These are phyloP conservation scores for Chamaecyparis obtusa DNA, from an alignment of 75 land plant species.

Conservation along the genomic window DNA sequence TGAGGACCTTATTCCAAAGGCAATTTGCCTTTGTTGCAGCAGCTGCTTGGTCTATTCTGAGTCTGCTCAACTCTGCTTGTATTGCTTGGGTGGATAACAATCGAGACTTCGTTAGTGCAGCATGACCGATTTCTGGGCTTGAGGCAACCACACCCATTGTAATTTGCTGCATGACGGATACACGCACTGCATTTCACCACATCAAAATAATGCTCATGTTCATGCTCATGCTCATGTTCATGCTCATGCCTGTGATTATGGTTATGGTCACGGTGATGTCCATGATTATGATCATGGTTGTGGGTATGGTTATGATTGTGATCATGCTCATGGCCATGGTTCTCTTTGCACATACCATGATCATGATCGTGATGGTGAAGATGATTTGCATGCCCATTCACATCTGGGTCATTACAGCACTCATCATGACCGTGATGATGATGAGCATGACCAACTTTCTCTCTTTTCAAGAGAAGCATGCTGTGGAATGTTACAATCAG, in stretches of 20 bases:
- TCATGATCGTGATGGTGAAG: neutral
- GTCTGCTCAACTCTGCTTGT: neutral
- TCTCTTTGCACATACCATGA: neutral
- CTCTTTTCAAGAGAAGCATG: constrained; percentile 38
- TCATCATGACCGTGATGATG: neutral
- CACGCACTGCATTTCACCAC: constrained; percentile 5
- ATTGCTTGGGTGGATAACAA: neutral
- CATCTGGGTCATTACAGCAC: neutral
- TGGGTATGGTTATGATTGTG: neutral
- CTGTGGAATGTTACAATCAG: constrained; percentile 80
- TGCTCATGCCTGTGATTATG: neutral
- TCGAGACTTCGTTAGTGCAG: neutral
- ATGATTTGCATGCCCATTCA: neutral
- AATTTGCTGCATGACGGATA: neutral
- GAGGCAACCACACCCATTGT: neutral
- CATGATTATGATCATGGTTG: neutral
- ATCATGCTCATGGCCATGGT: neutral
- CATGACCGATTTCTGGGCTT: neutral
- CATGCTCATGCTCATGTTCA: neutral
- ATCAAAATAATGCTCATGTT: neutral
- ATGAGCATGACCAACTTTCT: neutral
- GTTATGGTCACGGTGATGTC: neutral
- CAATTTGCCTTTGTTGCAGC: neutral
- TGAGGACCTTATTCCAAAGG: neutral
- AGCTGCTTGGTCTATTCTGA: neutral